Percentiles rank a stretch among this genome's conserved stretches.
Conservation (phyloP, 148 eudicot species). For the Amaranthus palmeri region DNA sequence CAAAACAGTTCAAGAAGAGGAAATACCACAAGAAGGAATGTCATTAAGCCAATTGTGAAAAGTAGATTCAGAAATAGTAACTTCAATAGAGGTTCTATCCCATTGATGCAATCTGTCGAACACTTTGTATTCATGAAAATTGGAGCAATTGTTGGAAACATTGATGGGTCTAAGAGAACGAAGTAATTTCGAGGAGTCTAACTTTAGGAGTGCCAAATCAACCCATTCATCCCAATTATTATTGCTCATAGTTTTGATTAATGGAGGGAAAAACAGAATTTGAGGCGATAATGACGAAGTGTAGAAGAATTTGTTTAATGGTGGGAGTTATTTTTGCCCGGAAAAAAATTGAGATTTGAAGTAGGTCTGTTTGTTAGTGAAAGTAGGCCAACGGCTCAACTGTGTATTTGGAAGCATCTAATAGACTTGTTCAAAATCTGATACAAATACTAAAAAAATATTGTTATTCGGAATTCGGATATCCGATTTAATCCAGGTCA, state of each 20-base stretch:
- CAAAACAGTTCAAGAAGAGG: not conserved
- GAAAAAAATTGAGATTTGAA: too few species aligned
- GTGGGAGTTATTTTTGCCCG: constrained; percentile 9
- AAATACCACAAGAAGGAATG: constrained; percentile 64
- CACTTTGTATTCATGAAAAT: constrained; percentile 33
- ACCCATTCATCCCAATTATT: constrained; percentile 69
- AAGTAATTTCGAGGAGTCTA: constrained; percentile 57
- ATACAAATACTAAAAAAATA: too few species aligned
- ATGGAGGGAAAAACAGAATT: too few species aligned
- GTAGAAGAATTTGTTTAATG: not conserved
- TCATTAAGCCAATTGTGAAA: constrained; percentile 69
- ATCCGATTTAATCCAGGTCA: too few species aligned
- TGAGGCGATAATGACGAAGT: too few species aligned
- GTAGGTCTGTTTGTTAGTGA: too few species aligned
- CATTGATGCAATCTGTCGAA: constrained; percentile 64
- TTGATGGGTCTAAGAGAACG: constrained; percentile 87
- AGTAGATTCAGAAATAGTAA: constrained; percentile 52
- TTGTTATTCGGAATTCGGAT: too few species aligned
- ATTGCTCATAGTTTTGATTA: not conserved
- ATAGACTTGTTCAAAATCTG: too few species aligned
- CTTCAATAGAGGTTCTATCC: constrained; percentile 82
- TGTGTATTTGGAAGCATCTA: too few species aligned
- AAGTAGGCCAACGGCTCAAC: too few species aligned
- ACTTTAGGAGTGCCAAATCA: constrained; percentile 51
- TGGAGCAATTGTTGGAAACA: constrained; percentile 27